Evolutionary conservation across 73 alveolate species (phyloP).

Genomic region (Tetrahymena borealis): DNA sequence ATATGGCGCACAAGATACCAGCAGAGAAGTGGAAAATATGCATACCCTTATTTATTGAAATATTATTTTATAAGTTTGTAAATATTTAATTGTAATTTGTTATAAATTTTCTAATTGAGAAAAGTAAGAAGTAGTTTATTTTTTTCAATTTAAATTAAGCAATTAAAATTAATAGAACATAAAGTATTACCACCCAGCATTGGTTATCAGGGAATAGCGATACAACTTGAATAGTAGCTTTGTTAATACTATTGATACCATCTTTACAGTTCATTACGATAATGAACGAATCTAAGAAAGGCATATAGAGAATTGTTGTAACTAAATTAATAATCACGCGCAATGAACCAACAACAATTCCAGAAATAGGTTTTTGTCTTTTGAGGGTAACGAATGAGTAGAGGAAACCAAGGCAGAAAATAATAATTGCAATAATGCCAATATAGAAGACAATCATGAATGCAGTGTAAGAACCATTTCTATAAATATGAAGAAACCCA

Average conservation of each 20-base stretch:
- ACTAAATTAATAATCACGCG: background rate
- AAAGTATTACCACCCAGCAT: background rate
- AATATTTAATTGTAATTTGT: background rate
- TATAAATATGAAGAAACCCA: background rate
- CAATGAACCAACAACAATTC: background rate
- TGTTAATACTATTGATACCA: background rate
- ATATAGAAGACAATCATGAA: background rate
- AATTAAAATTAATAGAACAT: background rate
- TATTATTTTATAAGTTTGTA: background rate
- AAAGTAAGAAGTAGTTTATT: background rate
- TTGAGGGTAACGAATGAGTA: background rate
- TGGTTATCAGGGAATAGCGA: background rate
- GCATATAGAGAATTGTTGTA: background rate
- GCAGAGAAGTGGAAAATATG: background rate
- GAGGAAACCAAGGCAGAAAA: background rate
- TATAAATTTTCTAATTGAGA: background rate
- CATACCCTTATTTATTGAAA: background rate
- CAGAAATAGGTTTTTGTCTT: background rate
- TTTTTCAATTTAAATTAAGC: background rate
- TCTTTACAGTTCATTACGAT: background rate
- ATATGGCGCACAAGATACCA: background rate
- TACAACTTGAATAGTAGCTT: background rate
- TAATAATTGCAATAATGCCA: background rate
- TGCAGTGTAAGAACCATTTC: background rate
- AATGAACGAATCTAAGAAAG: background rate